Percentiles rank a stretch among this genome's conserved stretches.
Evolutionary conservation across 768 basidiomycete genomes (phyloP).

Genomic region (Porphyrellus cyaneotinctus): DNA sequence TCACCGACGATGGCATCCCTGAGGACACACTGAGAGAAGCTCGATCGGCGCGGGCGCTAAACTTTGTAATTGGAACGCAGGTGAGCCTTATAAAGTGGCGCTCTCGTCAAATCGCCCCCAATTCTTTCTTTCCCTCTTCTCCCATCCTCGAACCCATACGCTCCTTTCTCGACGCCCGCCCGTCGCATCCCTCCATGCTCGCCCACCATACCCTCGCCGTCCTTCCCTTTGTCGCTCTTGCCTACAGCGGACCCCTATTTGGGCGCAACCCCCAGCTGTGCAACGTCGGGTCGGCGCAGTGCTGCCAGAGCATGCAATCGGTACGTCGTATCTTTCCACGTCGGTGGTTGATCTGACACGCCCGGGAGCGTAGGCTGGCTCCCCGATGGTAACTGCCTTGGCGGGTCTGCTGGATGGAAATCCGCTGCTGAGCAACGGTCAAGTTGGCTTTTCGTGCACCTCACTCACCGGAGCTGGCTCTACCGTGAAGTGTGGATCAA

Average conservation of each 20-base stretch:
- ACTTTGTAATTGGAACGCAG: not conserved
- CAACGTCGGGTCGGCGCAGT: slow-evolving; percentile 16
- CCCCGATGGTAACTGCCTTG: not conserved
- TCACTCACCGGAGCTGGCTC: slow-evolving; percentile 26
- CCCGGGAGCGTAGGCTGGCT: slow-evolving; percentile 5
- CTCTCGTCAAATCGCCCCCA: slow-evolving; percentile 5
- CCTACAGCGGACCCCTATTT: slow-evolving; percentile 17
- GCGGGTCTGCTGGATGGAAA: slow-evolving; percentile 2
- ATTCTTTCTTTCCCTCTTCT: not conserved
- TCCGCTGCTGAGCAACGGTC: not conserved
- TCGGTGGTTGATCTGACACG: slow-evolving; percentile 5
- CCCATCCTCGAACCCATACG: slow-evolving; percentile 15
- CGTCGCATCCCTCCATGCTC: slow-evolving; percentile 16
- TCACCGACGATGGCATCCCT: not conserved
- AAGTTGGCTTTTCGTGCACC: slow-evolving; percentile 19
- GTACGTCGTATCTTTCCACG: slow-evolving; percentile 9
- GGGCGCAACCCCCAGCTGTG: slow-evolving; percentile 24
- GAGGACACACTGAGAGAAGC: not conserved
- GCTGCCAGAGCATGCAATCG: slow-evolving; percentile 19
- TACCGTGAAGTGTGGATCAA: slow-evolving; percentile 10
- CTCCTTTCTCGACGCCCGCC: slow-evolving; percentile 19
- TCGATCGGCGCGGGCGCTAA: slow-evolving; percentile 9
- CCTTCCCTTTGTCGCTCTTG: slow-evolving; percentile 18
- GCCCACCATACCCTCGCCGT: slow-evolving; percentile 8
- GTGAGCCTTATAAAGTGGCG: slow-evolving; percentile 18